Evolutionary conservation across 805 yeast genomes (phyloP), one percentile per base, ranked within the genome.

Genomic region (Ogataea neopini): DNA sequence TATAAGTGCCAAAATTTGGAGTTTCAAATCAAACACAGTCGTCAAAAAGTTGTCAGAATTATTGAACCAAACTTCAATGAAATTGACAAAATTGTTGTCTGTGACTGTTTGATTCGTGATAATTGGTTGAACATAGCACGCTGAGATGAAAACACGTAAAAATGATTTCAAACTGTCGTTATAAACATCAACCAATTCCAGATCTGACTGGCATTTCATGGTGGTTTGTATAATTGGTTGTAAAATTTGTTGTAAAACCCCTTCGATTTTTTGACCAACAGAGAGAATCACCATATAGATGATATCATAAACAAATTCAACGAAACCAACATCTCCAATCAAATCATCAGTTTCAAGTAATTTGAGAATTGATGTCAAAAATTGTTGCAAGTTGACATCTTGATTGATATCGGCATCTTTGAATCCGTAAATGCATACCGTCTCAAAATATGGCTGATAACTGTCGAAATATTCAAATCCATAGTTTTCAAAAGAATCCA

Each of bases 11-110:
- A 79, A 60, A 5, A 76, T 73, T 60, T 79, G 81, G 38, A 79
- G 62, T 55, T 79, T 79, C 51, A 80, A 69, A 22, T 81, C 83
- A 52, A 76, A 78, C 17, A 77, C 83, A 49, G 82, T 78, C 46
- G 70, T 74, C 62, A 76, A 71, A 49, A 49, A 35, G 8, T 68
- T 72, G 36, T 66, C 74, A 18, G 75, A 68, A 53, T 73, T 67
- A 48, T 72, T 68, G 50, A 77, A 68, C 82, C 82, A 78, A 51
- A 76, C 62, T 49, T 73, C 70, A 58, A 70, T 68, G 50, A 76
- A 73, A 25, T 65, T 58, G 28, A 65, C 50, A 3, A 74, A 64
- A 44, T 69, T 67, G 19, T 66, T 64, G 51, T 73, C 67, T 15
- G 70, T 72, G 30, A 74, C 57, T 40, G 70, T 62, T 44, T 68